These are phyloP conservation scores for Cryphonectria japonica DNA, from an alignment of 2,329 filamentous ascomycete species.

Conservation along the genomic window DNA sequence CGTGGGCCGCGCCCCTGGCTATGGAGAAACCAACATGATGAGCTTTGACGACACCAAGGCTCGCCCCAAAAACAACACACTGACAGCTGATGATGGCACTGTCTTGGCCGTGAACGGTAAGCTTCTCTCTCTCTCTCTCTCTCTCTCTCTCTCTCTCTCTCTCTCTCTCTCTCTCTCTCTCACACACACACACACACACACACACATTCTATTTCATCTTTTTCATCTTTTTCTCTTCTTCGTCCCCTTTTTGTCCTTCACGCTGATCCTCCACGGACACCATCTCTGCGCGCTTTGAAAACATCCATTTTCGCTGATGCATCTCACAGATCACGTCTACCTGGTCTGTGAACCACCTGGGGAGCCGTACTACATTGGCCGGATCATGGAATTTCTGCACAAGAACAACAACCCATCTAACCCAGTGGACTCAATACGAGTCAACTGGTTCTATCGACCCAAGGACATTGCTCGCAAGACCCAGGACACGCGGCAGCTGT, in stretches of 20 bases:
- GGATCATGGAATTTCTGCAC: constrained; percentile 98
- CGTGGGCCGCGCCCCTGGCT: constrained; percentile 37
- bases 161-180: background rate
- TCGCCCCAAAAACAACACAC: constrained; percentile 72
- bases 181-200: too few species aligned
- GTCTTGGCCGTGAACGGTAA: constrained; percentile 83
- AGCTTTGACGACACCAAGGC: constrained; percentile 76
- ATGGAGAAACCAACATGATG: constrained; percentile 81
- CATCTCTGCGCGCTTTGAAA: background rate
- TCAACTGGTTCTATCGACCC: constrained; percentile 98
- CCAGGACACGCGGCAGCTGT: constrained; percentile 87
- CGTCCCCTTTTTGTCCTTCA: background rate
- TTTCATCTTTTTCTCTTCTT: background rate
- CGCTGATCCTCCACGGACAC: background rate
- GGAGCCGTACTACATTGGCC: constrained; percentile 95
- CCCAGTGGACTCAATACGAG: constrained; percentile 84
- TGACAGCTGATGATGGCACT: constrained; percentile 91
- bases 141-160: background rate
- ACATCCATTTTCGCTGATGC: constrained; percentile 13
- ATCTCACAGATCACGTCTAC: constrained; percentile 74
- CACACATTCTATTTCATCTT: too few species aligned
- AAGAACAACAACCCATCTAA: constrained; percentile 72
- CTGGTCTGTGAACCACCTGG: constrained; percentile 96
- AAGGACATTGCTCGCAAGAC: constrained; percentile 93
- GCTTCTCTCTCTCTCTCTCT: constrained; percentile 37